Conservation (phyloP, 164 flowering plant species). For the Tetracentron sinense region DNA sequence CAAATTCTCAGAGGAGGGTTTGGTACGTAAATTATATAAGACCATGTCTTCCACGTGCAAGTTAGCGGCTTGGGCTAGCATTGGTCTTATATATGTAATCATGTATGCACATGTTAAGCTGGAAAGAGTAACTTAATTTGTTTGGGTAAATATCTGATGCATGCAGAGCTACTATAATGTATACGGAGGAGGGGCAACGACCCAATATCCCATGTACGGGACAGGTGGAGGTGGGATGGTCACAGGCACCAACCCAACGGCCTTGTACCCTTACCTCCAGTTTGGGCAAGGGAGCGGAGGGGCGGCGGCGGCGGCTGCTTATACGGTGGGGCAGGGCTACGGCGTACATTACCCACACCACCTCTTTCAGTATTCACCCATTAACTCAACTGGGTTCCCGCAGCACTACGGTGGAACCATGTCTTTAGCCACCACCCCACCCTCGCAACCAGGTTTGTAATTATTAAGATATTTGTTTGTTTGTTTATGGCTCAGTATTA, state of each 20-base stretch:
- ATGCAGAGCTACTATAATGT: slow-evolving; percentile 67
- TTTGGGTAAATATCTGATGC: slow-evolving; percentile 10
- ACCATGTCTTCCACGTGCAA: no score
- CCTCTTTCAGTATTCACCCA: slow-evolving; percentile 53
- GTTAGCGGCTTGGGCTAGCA: no score
- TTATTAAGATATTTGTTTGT: no score
- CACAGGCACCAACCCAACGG: slow-evolving; percentile 30
- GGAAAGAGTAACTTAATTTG: background rate
- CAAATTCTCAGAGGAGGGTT: no score
- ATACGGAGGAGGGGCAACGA: slow-evolving; percentile 64
- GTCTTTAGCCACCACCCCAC: slow-evolving; percentile 65
- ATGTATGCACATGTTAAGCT: background rate
- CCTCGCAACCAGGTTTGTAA: slow-evolving; percentile 64
- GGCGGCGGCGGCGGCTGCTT: slow-evolving; percentile 21
- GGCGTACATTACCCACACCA: slow-evolving; percentile 62
- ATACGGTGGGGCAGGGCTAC: slow-evolving; percentile 42
- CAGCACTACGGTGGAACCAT: slow-evolving; percentile 70
- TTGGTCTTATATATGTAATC: no score
- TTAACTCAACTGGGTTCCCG: slow-evolving; percentile 48
- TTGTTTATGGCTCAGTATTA: background rate
- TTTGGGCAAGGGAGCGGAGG: slow-evolving; percentile 52
- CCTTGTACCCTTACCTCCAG: slow-evolving; percentile 66
- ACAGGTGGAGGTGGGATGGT: slow-evolving; percentile 51
- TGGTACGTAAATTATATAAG: no score
- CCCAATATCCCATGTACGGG: slow-evolving; percentile 72